Conservation (phyloP, 2,329 filamentous ascomycete genomes). For the Aspergillus pseudonomiae region DNA sequence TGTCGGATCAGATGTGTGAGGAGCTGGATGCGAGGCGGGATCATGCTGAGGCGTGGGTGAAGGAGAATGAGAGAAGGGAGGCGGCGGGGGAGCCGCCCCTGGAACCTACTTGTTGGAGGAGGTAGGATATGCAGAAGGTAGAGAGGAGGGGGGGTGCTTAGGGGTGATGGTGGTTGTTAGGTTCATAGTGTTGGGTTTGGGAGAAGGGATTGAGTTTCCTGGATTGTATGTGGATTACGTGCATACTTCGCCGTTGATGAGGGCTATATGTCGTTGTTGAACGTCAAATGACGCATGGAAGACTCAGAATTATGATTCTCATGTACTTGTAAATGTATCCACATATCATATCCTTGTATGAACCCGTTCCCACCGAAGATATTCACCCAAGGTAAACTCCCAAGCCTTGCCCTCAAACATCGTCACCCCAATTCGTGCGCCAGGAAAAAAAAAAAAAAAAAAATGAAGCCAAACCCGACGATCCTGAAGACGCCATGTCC, state of each 20-base stretch:
- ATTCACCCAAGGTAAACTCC: background rate
- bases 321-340: background rate
- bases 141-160: no score
- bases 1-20: background rate
- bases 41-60: background rate
- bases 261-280: no score
- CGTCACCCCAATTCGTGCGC: background rate
- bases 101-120: background rate
- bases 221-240: no score
- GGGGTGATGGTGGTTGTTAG: no score
- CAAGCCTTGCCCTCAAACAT: background rate
- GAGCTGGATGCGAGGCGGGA: background rate
- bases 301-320: background rate
- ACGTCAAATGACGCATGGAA: background rate
- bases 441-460: background rate
- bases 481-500: conserved; percentile 5
- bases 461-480: background rate
- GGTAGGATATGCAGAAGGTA: background rate
- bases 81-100: background rate
- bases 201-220: background rate
- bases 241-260: no score
- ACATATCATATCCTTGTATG: conserved; percentile 2
- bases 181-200: background rate
- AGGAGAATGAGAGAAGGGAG: background rate
- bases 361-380: background rate